A percentile compares a stretch with the other conserved stretches of the same genome.
phyloP scores from a whole-genome alignment of 1,284 basidiomycete species.

The Trametes versicolor region DNA sequence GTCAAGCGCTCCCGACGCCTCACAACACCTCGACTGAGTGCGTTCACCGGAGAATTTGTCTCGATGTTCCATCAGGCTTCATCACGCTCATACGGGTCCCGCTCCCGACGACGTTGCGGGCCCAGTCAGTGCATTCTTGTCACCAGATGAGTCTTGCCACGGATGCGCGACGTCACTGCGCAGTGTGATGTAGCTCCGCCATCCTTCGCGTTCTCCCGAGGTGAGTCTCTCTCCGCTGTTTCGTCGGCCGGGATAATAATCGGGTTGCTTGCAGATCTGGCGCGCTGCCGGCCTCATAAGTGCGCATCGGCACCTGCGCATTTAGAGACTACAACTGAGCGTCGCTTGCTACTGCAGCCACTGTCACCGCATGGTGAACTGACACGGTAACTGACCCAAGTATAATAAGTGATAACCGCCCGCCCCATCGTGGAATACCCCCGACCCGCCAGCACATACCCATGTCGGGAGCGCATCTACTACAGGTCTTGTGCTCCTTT shows the following conservation, averaged over 20 bases:
- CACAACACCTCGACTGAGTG: no score
- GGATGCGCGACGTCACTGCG: background rate
- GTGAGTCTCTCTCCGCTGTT: conserved; percentile 7
- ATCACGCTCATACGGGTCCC: no score
- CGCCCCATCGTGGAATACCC: no score
- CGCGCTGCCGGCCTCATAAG: background rate
- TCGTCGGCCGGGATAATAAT: conserved; percentile 6
- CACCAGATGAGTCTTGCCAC: background rate
- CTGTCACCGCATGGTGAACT: no score
- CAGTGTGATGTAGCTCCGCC: background rate
- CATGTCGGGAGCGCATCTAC: background rate
- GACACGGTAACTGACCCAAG: no score
- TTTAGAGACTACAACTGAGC: no score
- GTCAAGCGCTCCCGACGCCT: no score
- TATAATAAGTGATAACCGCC: background rate
- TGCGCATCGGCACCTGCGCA: no score
- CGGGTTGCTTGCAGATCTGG: background rate
- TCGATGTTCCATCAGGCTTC: no score
- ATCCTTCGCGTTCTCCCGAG: conserved; percentile 7
- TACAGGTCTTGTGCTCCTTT: background rate
- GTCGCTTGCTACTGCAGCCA: no score
- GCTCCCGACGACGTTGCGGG: no score
- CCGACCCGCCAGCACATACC: background rate
- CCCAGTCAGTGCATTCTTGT: background rate
- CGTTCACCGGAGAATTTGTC: no score